phyloP scores from a whole-genome alignment of 78 protist species.

The Protostelium mycophagum region DNA sequence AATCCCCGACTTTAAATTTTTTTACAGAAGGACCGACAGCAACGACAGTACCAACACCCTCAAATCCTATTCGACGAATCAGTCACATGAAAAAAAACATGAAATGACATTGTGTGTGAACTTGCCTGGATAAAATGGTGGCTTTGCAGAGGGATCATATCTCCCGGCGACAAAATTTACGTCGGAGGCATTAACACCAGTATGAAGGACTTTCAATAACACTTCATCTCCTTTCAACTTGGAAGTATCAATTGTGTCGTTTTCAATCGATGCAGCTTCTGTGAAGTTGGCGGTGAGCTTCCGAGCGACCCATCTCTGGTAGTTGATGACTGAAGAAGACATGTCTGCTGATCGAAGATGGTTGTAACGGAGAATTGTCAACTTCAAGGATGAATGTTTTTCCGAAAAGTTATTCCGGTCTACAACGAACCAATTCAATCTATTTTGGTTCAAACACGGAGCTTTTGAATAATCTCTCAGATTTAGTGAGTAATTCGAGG shows the following conservation, averaged over 20 bases:
- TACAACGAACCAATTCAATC: no score
- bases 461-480: no score
- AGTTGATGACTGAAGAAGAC: no score
- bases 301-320: not conserved
- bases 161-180: constrained; percentile 6
- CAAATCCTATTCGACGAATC: not conserved
- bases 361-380: no score
- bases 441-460: no score
- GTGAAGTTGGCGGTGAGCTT: not conserved
- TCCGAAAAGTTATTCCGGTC: no score
- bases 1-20: not conserved
- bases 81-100: not conserved
- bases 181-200: constrained; percentile 44
- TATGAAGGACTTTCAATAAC: not conserved
- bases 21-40: not conserved
- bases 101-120: not conserved
- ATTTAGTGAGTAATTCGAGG: no score
- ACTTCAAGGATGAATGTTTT: no score
- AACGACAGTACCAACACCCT: not conserved
- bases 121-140: constrained; percentile 28
- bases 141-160: constrained; percentile 17
- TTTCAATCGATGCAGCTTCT: not conserved
- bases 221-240: constrained; percentile 2
- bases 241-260: not conserved
- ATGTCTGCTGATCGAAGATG: no score